Evolutionary conservation across 495 filamentous ascomycete species (phyloP), one percentile per base, ranked within the genome.

Genomic region (Aspergillus conjunctus): DNA sequence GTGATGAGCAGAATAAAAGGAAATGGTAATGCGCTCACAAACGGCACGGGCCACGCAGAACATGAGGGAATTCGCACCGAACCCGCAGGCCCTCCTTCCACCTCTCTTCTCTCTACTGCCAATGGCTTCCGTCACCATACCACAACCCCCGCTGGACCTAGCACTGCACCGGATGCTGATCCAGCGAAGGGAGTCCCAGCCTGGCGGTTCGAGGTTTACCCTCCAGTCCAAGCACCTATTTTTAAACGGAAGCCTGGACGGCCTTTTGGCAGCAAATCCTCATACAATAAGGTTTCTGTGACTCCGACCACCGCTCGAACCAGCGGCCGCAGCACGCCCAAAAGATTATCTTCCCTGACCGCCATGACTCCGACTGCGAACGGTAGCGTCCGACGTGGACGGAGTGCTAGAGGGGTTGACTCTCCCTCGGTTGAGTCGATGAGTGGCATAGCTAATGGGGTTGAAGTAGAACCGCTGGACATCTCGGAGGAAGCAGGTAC

Each of bases 191-290:
- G 79, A 41, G 92, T 97, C 51, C 91, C 92, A 0, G 82, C 89
- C 1, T 87, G 82, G 33, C 83, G 92, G 59, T 97, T 94, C 71
- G 89, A 95, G 66, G 85, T 96, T 49, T 93, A 89, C 67, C 92
- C 92, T 39, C 88, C 89, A 3, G 77, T 92, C n/a, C 88, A 85
- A 56, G 81, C 84, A 9, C 71, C 81, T 1, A 63, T 74, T 1
- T 70, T 74, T 18, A 76, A 74, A 61, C 72, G 78, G 33, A 77
- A 78, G 32, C 65, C 75, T 49, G 79, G 79, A 22, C 79, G 84
- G n/a, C 82, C 83, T 1, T 70, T 67, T 56, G 69, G 70, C 20
- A 70, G 65, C 37, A 64, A 61, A 39, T 68, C 59, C 49, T 51
- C 62, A 39, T 49, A 59, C 22, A 61, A 68, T 51, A 59, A 68